Evolutionary conservation across 805 yeast genomes (phyloP).

Genomic region (Yarrowia phangngaensis): DNA sequence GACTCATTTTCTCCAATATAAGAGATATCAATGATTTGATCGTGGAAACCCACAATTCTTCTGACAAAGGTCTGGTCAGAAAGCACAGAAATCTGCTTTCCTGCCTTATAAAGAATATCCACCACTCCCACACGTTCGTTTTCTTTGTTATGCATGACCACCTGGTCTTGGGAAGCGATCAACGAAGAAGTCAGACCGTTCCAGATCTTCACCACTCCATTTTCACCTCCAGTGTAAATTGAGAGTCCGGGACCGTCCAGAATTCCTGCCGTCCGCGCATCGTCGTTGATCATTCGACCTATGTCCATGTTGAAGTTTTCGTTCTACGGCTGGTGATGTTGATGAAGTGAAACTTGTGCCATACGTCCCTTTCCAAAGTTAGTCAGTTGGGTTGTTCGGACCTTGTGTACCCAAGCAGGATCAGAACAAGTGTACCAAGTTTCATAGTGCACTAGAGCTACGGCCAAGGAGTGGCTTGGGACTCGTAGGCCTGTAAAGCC

Average conservation of each 20-base stretch:
- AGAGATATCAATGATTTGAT: conserved; percentile 86
- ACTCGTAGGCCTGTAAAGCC: too few species aligned
- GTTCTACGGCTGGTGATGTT: too few species aligned
- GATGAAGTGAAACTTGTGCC: too few species aligned
- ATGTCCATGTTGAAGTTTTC: too few species aligned
- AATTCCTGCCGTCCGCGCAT: conserved; percentile 41
- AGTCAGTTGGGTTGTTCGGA: too few species aligned
- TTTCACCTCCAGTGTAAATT: conserved; percentile 75
- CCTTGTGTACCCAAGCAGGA: too few species aligned
- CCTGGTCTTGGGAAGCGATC: conserved; percentile 40
- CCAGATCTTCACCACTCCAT: conserved; percentile 66
- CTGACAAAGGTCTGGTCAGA: conserved; percentile 82
- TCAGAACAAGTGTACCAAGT: too few species aligned
- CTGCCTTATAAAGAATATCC: conserved; percentile 47
- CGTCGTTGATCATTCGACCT: too few species aligned
- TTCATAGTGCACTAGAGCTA: too few species aligned
- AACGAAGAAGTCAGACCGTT: conserved; percentile 49
- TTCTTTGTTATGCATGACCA: conserved; percentile 37
- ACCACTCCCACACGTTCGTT: conserved; percentile 69
- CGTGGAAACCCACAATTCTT: conserved; percentile 87
- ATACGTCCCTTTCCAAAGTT: too few species aligned
- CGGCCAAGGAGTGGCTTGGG: too few species aligned
- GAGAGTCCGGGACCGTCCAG: conserved; percentile 35
- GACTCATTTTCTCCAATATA: conserved; percentile 59
- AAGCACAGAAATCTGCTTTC: conserved; percentile 41